phyloP scores from a whole-genome alignment of 768 basidiomycete genomes.

The Calocera viscosa region DNA sequence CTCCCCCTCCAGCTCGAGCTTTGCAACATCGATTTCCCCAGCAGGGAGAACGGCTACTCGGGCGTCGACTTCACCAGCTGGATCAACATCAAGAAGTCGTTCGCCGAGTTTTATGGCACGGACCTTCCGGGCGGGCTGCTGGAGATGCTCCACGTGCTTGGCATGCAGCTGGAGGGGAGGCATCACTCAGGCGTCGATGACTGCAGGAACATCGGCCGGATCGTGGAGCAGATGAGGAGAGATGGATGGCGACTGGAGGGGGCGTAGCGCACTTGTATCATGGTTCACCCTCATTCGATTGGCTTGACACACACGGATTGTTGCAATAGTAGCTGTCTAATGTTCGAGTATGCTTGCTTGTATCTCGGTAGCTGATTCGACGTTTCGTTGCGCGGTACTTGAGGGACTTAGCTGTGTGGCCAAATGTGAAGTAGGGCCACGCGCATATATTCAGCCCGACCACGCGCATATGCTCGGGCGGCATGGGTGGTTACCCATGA shows the following conservation, averaged over 20 bases:
- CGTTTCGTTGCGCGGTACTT: too few species aligned
- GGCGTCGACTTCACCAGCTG: neutral
- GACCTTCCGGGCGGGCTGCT: constrained; percentile 2
- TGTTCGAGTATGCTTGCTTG: too few species aligned
- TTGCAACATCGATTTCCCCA: neutral
- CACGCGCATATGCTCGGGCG: too few species aligned
- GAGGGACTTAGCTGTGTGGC: too few species aligned
- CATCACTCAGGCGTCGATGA: constrained; percentile 15
- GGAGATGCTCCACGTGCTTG: constrained; percentile 9
- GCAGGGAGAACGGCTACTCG: neutral
- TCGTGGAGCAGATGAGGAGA: constrained; percentile 10
- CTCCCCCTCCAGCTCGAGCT: constrained; percentile 11
- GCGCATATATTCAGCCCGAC: too few species aligned
- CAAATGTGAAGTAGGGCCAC: too few species aligned
- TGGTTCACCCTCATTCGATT: neutral
- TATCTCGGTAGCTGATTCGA: too few species aligned
- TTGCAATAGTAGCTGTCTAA: too few species aligned
- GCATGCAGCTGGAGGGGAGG: constrained; percentile 11
- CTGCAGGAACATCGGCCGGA: constrained; percentile 14
- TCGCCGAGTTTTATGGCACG: neutral
- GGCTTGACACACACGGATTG: neutral
- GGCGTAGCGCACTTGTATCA: neutral
- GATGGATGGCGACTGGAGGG: constrained; percentile 13
- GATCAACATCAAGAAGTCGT: constrained; percentile 13
- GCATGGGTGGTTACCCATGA: too few species aligned